Conservation (phyloP, 805 yeast species). For the Wickerhamomyces queroliae region DNA sequence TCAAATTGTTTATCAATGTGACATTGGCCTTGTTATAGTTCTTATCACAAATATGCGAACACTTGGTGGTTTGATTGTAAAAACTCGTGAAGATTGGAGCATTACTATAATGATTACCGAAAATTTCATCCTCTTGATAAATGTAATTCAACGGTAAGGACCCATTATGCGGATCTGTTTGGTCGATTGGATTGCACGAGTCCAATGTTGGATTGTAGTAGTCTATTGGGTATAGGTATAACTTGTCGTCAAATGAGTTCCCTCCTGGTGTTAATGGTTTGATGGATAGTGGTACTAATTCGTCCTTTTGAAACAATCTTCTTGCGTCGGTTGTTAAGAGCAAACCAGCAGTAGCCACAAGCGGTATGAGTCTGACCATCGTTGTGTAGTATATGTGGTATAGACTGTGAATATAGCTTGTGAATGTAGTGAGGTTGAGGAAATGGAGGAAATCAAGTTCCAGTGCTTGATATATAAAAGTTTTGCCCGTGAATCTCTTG, state of each 20-base stretch:
- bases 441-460: no score
- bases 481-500: no score
- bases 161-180: not conserved
- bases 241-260: constrained; percentile 15
- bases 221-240: constrained; percentile 20
- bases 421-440: no score
- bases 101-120: constrained; percentile 10
- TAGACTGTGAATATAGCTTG: no score
- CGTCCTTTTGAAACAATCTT: constrained; percentile 11
- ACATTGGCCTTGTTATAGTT: constrained; percentile 18
- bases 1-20: constrained; percentile 20
- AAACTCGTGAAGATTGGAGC: constrained; percentile 20
- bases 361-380: not conserved
- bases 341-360: not conserved
- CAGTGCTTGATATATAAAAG: no score
- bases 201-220: constrained; percentile 18
- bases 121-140: constrained; percentile 8
- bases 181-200: constrained; percentile 11
- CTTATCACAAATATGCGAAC: constrained; percentile 14
- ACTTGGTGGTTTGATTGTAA: constrained; percentile 5
- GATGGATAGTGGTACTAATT: constrained; percentile 14
- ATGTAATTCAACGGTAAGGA: not conserved
- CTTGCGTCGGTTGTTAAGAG: not conserved
- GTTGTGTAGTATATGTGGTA: no score
- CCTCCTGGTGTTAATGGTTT: constrained; percentile 22